These are phyloP conservation scores for Talaromyces sp. DNA, from an alignment of 2,329 filamentous ascomycete genomes.

Conservation along the genomic window DNA sequence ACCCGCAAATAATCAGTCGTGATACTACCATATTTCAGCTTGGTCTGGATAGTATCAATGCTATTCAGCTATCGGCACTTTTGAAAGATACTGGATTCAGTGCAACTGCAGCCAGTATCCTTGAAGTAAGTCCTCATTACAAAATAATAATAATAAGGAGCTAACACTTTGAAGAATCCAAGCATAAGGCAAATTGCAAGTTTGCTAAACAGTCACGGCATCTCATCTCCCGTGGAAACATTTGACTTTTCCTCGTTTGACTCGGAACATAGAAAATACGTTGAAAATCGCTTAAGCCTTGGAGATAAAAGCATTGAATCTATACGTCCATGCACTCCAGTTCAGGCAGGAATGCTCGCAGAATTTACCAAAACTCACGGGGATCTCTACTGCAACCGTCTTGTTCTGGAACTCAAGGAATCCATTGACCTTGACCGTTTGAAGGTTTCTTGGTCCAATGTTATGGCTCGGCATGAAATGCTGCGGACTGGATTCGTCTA, in stretches of 20 bases:
- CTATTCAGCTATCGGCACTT: conserved; percentile 67
- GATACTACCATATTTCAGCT: conserved; percentile 76
- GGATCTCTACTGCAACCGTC: conserved; percentile 69
- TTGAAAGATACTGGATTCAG: conserved; percentile 57
- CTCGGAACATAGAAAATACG: conserved; percentile 28
- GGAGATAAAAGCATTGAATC: conserved; percentile 44
- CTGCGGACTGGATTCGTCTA: conserved; percentile 70
- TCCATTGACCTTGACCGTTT: conserved; percentile 41
- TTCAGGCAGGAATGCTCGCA: conserved; percentile 75
- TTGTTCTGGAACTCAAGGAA: conserved; percentile 49
- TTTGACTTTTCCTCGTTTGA: conserved; percentile 54
- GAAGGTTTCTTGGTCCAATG: conserved; percentile 54
- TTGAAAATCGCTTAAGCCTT: conserved; percentile 31
- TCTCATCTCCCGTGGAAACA: conserved; percentile 15
- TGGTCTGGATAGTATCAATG: conserved; percentile 89
- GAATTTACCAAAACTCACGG: conserved; percentile 67
- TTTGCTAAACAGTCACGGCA: conserved; percentile 38
- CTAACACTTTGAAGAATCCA: conserved; percentile 26
- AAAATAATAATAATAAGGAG: background rate
- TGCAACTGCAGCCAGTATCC: conserved; percentile 67
- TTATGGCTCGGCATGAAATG: conserved; percentile 60
- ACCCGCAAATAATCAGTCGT: conserved; percentile 49
- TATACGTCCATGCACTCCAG: conserved; percentile 70
- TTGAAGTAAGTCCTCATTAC: conserved; percentile 48
- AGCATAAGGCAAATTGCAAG: conserved; percentile 31